phyloP scores from a whole-genome alignment of 768 basidiomycete genomes.

The Auricularia auricula-judae region DNA sequence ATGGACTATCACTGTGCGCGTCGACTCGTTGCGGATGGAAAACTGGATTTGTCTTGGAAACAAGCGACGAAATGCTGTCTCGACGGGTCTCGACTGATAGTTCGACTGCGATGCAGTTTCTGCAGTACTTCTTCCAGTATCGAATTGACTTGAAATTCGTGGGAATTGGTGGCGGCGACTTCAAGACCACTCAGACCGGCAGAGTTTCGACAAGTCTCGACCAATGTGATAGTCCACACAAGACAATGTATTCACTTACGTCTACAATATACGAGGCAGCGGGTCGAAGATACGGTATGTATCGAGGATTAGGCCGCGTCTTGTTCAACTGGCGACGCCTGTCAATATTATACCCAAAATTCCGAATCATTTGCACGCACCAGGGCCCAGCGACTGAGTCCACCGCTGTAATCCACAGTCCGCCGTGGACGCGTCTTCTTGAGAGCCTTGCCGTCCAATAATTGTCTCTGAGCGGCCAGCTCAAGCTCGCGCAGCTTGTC shows the following conservation, averaged over 20 bases:
- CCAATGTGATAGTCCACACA: no score
- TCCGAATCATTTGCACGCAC: slow-evolving; percentile 31
- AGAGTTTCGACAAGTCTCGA: no score
- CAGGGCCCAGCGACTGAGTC: slow-evolving; percentile 74
- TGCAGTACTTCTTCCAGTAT: no score
- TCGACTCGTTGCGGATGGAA: no score
- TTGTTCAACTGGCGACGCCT: slow-evolving; percentile 45
- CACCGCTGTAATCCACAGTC: slow-evolving; percentile 92
- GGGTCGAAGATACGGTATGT: slow-evolving; percentile 69
- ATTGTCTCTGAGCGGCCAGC: slow-evolving; percentile 57
- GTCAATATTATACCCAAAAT: not conserved
- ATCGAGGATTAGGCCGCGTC: slow-evolving; percentile 66
- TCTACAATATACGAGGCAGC: slow-evolving; percentile 83
- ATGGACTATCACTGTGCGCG: no score
- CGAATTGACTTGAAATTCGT: no score
- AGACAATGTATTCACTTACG: slow-evolving; percentile 28
- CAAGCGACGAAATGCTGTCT: no score
- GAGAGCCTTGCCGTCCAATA: slow-evolving; percentile 68
- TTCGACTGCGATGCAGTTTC: no score
- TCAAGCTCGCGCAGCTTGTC: slow-evolving; percentile 68
- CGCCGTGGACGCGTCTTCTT: slow-evolving; percentile 88
- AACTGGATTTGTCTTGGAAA: no score
- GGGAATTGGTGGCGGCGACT: no score
- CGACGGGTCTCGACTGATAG: no score
- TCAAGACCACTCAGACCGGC: no score